Base-by-base conservation (phyloP, 1,139 yeast species). In the Pichia kudriavzevii region DNA sequence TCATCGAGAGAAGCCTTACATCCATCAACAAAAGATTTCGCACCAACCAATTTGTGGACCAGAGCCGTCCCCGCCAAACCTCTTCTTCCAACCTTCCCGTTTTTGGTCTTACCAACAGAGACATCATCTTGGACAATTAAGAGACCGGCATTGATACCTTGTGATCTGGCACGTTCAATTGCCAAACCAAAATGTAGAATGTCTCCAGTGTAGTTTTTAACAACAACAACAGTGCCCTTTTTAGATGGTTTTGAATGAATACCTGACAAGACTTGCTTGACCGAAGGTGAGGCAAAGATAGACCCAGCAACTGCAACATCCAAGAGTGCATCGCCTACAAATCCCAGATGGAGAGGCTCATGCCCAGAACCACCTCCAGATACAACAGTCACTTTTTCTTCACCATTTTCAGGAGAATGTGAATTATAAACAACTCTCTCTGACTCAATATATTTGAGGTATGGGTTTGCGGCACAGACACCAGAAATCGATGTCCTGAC, bases 341-440 rank as follows among this genome's bases (percentile, higher is more conserved):
- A 87, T 0, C 95, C 96, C 5, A 83, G 91, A 53, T 87, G 95
- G 7, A 88, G 67, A 21, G 96, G 96, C 59, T 88, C 96, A 55
- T 88, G 97, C 25, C 97, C 97, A 8, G 91, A 78, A 21, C 97
- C 97, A 37, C 97, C 97, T 39, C 96, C 95, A 30, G 95, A 78
- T 19, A 88, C 63, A 35, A 88, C 50, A 4, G 85, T 71, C 30
- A 87, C 79, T 49, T 80, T 78, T n/a, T n/a, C n/a, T n/a, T n/a
- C n/a, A n/a, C n/a, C n/a, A 20, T 61, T 59, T n/a, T 53, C 36
- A 15, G 64, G 53, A 26, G 62, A 55, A 3, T 53, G 41, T 5
- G 66, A 59, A 38, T 64, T 63, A 61, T 67, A 80, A 10, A 84
- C 72, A 2, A 84, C 81, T 46, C 75, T 75, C 52, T 84, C 93